Conservation (phyloP, 208 protist species). For the Trypanosoma lewisi region DNA sequence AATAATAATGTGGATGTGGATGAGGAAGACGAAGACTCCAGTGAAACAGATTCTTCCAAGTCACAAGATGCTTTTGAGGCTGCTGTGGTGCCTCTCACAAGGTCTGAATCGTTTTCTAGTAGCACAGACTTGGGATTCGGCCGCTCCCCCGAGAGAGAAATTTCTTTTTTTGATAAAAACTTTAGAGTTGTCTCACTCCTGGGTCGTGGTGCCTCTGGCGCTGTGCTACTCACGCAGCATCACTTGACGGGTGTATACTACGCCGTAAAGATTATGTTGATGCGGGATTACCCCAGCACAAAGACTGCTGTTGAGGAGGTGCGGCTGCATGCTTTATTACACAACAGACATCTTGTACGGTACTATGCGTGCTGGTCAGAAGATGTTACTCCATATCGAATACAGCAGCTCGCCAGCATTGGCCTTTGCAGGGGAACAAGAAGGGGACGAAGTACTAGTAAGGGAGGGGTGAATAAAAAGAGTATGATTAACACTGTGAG, state of each 20-base stretch:
- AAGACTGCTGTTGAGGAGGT: constrained; percentile 69
- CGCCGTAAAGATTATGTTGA: constrained; percentile 83
- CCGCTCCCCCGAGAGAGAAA: background rate
- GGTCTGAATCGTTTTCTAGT: background rate
- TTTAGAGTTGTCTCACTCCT: constrained; percentile 72
- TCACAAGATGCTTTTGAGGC: background rate
- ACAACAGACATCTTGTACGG: constrained; percentile 57
- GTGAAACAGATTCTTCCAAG: background rate
- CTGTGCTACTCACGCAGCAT: constrained; percentile 71
- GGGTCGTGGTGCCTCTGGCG: constrained; percentile 68
- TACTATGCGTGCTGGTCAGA: constrained; percentile 86
- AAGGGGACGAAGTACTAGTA: constrained; percentile 15
- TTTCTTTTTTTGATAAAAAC: constrained; percentile 88
- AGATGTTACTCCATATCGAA: constrained; percentile 55
- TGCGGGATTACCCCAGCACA: constrained; percentile 61
- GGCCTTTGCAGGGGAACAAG: constrained; percentile 34
- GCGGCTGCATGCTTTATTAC: constrained; percentile 64
- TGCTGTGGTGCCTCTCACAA: constrained; percentile 23
- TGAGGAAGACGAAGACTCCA: constrained; percentile 3
- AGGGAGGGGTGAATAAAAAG: constrained; percentile 32
- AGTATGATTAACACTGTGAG: background rate
- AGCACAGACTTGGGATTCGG: background rate
- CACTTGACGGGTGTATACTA: constrained; percentile 79
- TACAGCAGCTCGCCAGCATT: constrained; percentile 71
- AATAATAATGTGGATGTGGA: background rate